phyloP scores from a whole-genome alignment of 768 basidiomycete species.

The Amanita pseudoporphyria region DNA sequence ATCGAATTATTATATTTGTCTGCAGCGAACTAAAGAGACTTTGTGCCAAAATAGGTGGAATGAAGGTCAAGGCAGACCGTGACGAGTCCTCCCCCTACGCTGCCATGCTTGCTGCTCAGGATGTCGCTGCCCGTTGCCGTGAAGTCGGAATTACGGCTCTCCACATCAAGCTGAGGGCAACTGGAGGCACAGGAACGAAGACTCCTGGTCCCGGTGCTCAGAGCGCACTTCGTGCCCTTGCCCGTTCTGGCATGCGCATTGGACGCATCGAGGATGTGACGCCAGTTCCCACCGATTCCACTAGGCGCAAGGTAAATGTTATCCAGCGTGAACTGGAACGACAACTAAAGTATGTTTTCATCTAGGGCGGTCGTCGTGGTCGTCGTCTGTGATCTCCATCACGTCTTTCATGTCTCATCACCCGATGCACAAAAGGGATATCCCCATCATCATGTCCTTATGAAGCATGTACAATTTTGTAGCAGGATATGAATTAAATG shows the following conservation, averaged over 20 bases:
- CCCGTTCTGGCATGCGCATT: conserved; percentile 96
- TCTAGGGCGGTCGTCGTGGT: conserved; percentile 96
- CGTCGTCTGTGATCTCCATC: conserved; percentile 64
- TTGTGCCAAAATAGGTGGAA: conserved; percentile 54
- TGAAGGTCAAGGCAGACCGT: conserved; percentile 99
- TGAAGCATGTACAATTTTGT: conserved; percentile 10
- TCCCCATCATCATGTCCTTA: conserved; percentile 12
- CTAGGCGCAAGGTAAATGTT: conserved; percentile 79
- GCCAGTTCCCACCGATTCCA: conserved; percentile 94
- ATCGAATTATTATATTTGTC: neutral
- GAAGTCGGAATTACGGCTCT: conserved; percentile 98
- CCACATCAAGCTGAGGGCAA: conserved; percentile 98
- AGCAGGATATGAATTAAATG: conserved; percentile 32
- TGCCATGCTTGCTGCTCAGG: conserved; percentile 97
- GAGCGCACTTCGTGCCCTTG: conserved; percentile 94
- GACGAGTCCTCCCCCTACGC: conserved; percentile 98
- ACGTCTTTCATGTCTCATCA: conserved; percentile 12
- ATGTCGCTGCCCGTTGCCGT: conserved; percentile 91
- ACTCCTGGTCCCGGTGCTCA: conserved; percentile 98
- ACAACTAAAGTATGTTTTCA: conserved; percentile 2
- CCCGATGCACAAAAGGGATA: conserved; percentile 11
- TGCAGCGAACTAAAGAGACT: neutral
- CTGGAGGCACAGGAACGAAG: conserved; percentile 97
- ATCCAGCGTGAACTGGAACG: neutral
- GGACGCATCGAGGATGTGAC: conserved; percentile 99